These are phyloP conservation scores for Vaccinium myrtillus DNA, from an alignment of 148 eudicot genomes.

Conservation along the genomic window DNA sequence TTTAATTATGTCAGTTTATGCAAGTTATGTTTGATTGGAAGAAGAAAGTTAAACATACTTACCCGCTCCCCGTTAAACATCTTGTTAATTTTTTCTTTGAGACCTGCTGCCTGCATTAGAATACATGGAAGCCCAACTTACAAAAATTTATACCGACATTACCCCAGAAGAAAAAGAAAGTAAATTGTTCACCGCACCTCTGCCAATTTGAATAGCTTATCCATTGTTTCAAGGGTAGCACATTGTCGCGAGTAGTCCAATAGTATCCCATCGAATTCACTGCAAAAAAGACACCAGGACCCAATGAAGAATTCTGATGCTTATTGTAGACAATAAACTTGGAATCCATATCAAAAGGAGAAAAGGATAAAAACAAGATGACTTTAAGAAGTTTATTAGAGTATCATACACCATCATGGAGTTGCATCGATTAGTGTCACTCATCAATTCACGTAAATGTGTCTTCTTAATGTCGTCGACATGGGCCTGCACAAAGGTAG, in stretches of 20 bases:
- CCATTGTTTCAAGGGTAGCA: conserved; percentile 66
- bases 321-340: background rate
- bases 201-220: conserved; percentile 72
- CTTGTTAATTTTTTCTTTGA: conserved; percentile 70
- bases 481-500: conserved; percentile 56
- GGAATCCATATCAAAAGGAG: background rate
- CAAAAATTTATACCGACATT: background rate
- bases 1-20: background rate
- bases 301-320: background rate
- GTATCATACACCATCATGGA: conserved; percentile 85
- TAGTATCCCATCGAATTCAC: conserved; percentile 75
- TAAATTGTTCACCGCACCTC: conserved; percentile 49
- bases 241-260: conserved; percentile 90
- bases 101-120: conserved; percentile 66
- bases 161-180: background rate
- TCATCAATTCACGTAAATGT: conserved; percentile 88
- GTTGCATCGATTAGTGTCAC: conserved; percentile 68
- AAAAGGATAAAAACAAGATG: background rate
- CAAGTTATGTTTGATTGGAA: background rate
- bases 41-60: conserved; percentile 7
- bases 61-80: conserved; percentile 76
- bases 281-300: conserved; percentile 22
- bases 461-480: conserved; percentile 74
- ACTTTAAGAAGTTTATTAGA: background rate
- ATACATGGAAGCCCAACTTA: conserved; percentile 15